These are phyloP conservation scores for Vanrija sp. DNA, from an alignment of 1,284 basidiomycete genomes.

Conservation along the genomic window DNA sequence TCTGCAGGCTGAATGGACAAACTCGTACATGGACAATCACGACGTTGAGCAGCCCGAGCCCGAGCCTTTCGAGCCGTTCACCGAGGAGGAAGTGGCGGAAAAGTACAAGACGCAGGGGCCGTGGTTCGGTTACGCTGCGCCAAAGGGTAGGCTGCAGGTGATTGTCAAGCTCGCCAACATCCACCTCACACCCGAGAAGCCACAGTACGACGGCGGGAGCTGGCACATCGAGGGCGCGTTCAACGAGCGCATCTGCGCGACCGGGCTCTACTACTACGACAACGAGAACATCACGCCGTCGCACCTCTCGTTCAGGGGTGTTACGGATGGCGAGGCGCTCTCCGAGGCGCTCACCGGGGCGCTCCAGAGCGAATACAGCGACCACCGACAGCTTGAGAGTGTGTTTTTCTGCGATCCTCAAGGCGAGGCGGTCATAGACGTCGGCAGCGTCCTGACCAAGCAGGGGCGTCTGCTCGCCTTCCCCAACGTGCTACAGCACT, in stretches of 20 bases:
- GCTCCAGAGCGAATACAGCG: background rate
- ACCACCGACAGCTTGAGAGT: background rate
- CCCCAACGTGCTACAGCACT: conserved; percentile 13
- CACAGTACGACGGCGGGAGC: conserved; percentile 5
- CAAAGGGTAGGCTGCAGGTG: conserved; percentile 1
- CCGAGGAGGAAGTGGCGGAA: background rate
- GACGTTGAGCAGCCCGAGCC: background rate
- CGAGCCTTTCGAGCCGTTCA: background rate
- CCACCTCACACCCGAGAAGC: conserved; percentile 15
- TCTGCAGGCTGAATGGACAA: background rate
- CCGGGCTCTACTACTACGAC: conserved; percentile 17
- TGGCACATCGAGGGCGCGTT: conserved; percentile 14
- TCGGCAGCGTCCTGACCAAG: background rate
- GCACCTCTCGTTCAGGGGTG: conserved; percentile 5
- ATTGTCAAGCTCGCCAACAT: conserved; percentile 18
- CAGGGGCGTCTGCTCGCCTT: conserved; percentile 9
- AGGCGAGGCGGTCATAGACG: background rate
- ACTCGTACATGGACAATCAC: background rate
- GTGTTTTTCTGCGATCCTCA: background rate
- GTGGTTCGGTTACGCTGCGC: background rate
- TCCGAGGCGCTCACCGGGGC: no score
- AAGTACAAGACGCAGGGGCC: background rate
- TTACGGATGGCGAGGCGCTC: background rate
- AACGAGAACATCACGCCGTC: conserved; percentile 10
- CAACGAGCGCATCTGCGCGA: conserved; percentile 14